Conservation (phyloP, 2,329 filamentous ascomycete genomes). For the Dendryphion nanum region DNA sequence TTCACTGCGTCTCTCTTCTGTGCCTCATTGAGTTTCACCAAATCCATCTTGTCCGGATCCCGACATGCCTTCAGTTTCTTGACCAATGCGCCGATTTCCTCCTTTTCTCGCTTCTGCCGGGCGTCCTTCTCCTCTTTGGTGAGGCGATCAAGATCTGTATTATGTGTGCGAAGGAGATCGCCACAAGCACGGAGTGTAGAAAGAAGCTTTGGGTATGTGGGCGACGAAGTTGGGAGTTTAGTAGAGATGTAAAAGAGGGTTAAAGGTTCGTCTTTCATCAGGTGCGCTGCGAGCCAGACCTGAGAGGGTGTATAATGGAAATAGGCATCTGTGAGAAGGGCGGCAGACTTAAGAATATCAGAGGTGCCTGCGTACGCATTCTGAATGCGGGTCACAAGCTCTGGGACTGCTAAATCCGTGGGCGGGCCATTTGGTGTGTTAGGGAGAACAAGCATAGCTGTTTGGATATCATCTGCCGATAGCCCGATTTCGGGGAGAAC, state of each 20-base stretch:
- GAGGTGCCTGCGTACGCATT: constrained; percentile 72
- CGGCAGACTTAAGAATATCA: constrained; percentile 57
- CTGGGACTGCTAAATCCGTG: constrained; percentile 14
- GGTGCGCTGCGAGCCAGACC: constrained; percentile 81
- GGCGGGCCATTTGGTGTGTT: constrained; percentile 12
- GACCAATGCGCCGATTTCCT: constrained; percentile 50
- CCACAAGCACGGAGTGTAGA: constrained; percentile 41
- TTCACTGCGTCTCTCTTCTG: constrained; percentile 49
- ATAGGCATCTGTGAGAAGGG: constrained; percentile 89
- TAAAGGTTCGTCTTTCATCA: constrained; percentile 70
- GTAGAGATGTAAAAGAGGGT: constrained; percentile 46
- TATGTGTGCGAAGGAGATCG: constrained; percentile 35
- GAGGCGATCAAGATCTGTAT: constrained; percentile 14
- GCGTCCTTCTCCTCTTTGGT: constrained; percentile 27
- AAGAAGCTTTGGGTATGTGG: constrained; percentile 34
- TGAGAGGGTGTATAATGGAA: constrained; percentile 94
- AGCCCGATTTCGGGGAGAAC: constrained; percentile 16
- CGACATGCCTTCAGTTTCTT: constrained; percentile 71
- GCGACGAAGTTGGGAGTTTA: constrained; percentile 38
- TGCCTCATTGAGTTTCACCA: constrained; percentile 66
- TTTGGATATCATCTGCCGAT: constrained; percentile 22
- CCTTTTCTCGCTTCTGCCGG: constrained; percentile 48
- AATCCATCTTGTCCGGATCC: constrained; percentile 71
- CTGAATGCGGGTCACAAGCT: constrained; percentile 48
- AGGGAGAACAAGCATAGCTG: constrained; percentile 28